Percentiles rank a stretch among this genome's conserved stretches.
phyloP scores from a whole-genome alignment of 1,139 yeast species.

The Sugiyamaella novakii region DNA sequence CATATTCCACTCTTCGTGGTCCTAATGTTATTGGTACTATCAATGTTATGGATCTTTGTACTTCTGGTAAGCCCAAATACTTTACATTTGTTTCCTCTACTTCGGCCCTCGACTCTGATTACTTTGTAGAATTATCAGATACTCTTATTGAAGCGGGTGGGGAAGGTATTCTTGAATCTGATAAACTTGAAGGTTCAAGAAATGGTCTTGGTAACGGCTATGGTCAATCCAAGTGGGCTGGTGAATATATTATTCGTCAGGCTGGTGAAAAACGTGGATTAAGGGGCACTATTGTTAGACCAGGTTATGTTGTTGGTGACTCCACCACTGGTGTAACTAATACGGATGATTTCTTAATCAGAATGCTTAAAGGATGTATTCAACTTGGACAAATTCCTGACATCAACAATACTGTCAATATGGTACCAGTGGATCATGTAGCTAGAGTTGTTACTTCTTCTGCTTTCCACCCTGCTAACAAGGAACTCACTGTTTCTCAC shows the following conservation, averaged over 20 bases:
- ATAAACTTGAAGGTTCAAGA: slow-evolving; percentile 78
- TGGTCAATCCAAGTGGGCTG: slow-evolving; percentile 98
- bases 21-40: slow-evolving; percentile 91
- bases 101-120: slow-evolving; percentile 82
- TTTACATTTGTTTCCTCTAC: slow-evolving; percentile 95
- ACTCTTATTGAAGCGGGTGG: slow-evolving; percentile 63
- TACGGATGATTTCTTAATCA: slow-evolving; percentile 91
- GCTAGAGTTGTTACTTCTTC: slow-evolving; percentile 88
- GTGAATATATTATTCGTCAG: slow-evolving; percentile 80
- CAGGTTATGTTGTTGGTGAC: slow-evolving; percentile 94
- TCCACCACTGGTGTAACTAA: slow-evolving; percentile 81
- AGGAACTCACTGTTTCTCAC: slow-evolving; percentile 71
- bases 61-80: slow-evolving; percentile 76
- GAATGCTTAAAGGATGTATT: slow-evolving; percentile 92
- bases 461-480: slow-evolving; percentile 71
- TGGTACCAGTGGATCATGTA: slow-evolving; percentile 98
- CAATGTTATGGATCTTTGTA: slow-evolving; percentile 78
- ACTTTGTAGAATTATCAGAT: slow-evolving; percentile 78
- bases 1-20: slow-evolving; percentile 84
- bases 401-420: slow-evolving; percentile 83
- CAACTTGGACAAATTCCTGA: slow-evolving; percentile 87
- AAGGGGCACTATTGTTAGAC: slow-evolving; percentile 86
- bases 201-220: slow-evolving; percentile 87
- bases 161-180: slow-evolving; percentile 76
- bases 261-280: slow-evolving; percentile 83